Base-by-base conservation (phyloP, 257 asterid genomes). In the Fraxinus excelsior region DNA sequence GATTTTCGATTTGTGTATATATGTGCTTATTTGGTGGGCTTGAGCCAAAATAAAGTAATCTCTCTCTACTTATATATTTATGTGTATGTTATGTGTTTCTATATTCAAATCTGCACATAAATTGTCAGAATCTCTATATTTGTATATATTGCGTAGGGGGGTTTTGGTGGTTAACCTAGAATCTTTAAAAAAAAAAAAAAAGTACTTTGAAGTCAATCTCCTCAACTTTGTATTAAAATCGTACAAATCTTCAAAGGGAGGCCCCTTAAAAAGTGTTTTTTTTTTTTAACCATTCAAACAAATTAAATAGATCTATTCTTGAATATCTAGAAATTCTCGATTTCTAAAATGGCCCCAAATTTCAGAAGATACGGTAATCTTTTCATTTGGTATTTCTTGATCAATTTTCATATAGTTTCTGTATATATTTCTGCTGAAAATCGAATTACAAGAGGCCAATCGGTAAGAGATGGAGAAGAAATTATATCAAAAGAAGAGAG, bases 381-480 rank as follows among this genome's bases (percentile, higher is more conserved):
- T 4, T 51, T 76, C 0, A 26, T 72, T 3, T 81, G 84, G 78
- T 19, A 44, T 53, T 74, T 81, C 70, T 70, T 81, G 8, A 12
- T 67, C 9, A 23, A 73, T 7, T 1, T 80, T 23, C 58, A 26
- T 65, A 74, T 46, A 70, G 81, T 74, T 31, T 83, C 79, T 11
- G 79, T 28, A 11, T 77, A 77, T 56, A 71, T 78, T 67, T 78
- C n/a, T 19, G 88, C 87, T 8, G 77, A 67, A 11, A 82, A 87
- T 42, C 80, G 40, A 21, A 67, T 94, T 65, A 67, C 78, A 4
- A 13, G 1, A 18, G 93, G 88, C 38, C 58, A 76, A 10, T 18
- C 68, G 0, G 6, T 87, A 5, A 76, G 65, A 76, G 97, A 90
- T 70, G 95, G 96, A 23, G 90, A 82, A 3, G 70, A 69, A 14